phyloP scores from a whole-genome alignment of 2,329 filamentous ascomycete species.

The Fusarium austroafricanum region DNA sequence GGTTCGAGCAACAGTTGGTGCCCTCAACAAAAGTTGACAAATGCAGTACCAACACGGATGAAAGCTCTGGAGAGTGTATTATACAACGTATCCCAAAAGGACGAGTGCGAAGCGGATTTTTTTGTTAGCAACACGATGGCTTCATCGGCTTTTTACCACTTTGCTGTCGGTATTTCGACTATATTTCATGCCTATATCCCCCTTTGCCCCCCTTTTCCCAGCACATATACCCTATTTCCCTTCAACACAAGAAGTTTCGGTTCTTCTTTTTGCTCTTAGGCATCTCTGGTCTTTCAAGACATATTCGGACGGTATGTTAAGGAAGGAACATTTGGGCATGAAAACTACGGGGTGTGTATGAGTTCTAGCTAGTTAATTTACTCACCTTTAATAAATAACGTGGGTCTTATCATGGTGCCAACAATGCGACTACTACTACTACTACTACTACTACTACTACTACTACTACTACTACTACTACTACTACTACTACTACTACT shows the following conservation, averaged over 20 bases:
- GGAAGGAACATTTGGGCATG: conserved; percentile 5
- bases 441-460: too few relatives aligned
- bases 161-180: conserved; percentile 14
- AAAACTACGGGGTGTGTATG: conserved; percentile 13
- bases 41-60: not conserved
- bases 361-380: conserved; percentile 19
- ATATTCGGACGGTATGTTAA: conserved; percentile 13
- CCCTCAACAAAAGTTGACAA: not conserved
- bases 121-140: conserved; percentile 16
- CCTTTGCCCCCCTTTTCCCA: conserved; percentile 5
- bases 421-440: not conserved
- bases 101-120: not conserved
- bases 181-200: not conserved
- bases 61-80: conserved; percentile 19
- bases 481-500: too few relatives aligned
- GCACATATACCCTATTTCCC: conserved; percentile 27
- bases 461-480: too few relatives aligned
- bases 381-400: conserved; percentile 3
- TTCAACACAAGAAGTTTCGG: not conserved
- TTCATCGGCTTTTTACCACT: conserved; percentile 3
- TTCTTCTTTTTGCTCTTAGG: conserved; percentile 1
- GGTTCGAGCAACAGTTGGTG: not conserved
- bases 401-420: not conserved
- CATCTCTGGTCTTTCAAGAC: not conserved
- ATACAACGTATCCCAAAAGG: conserved; percentile 1